A percentile compares a stretch with the other conserved stretches of the same genome.
These are phyloP conservation scores for Hypoxylon sp. DNA, from an alignment of 2,329 filamentous ascomycete species.

Conservation along the genomic window DNA sequence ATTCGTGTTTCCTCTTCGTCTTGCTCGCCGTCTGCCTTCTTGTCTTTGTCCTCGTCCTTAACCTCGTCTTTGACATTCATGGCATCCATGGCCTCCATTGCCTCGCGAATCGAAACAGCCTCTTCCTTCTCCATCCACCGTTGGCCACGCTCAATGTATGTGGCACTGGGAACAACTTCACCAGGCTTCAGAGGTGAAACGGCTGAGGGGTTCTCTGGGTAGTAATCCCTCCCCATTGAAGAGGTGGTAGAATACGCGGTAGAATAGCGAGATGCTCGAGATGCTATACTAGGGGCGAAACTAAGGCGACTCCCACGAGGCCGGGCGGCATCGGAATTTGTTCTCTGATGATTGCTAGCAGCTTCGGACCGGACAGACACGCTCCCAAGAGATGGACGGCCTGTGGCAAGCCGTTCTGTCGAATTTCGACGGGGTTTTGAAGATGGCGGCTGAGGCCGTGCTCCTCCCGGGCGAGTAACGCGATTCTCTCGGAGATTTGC, in stretches of 20 bases:
- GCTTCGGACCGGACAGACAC: constrained; percentile 52
- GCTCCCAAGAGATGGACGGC: constrained; percentile 52
- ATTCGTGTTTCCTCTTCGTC: constrained; percentile 72
- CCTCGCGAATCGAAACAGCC: constrained; percentile 75
- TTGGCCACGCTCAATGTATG: constrained; percentile 79
- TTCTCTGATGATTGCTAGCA: constrained; percentile 51
- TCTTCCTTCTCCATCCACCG: constrained; percentile 88
- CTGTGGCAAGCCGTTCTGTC: constrained; percentile 44
- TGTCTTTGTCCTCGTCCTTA: constrained; percentile 54
- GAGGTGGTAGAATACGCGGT: constrained; percentile 61
- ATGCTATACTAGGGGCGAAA: constrained; percentile 61
- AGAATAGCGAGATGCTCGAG: constrained; percentile 66
- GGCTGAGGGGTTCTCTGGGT: constrained; percentile 57
- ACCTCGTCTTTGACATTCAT: constrained; percentile 71
- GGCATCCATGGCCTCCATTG: constrained; percentile 82
- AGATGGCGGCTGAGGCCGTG: constrained; percentile 70
- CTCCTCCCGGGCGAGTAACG: constrained; percentile 76
- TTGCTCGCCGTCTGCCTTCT: constrained; percentile 46
- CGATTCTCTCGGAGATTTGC: constrained; percentile 78
- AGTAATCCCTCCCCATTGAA: constrained; percentile 65
- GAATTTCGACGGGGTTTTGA: constrained; percentile 51
- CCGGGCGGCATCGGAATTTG: constrained; percentile 35
- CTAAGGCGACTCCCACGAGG: constrained; percentile 57
- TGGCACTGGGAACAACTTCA: constrained; percentile 73
- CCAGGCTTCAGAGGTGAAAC: constrained; percentile 63